These are phyloP conservation scores for Phytophthora boehmeriae DNA, from an alignment of 352 stramenopile species.

Conservation along the genomic window DNA sequence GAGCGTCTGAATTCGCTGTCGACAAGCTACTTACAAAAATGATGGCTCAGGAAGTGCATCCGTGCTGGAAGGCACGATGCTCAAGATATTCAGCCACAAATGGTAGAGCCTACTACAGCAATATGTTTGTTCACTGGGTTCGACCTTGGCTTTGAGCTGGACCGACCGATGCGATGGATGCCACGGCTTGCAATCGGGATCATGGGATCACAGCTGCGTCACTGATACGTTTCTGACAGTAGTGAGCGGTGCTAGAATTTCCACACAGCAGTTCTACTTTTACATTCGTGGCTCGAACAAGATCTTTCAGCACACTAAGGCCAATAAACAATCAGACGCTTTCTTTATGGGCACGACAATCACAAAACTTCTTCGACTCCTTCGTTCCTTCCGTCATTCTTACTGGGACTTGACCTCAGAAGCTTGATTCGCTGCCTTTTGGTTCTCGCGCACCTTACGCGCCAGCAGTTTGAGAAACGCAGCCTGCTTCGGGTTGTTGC, in stretches of 20 bases:
- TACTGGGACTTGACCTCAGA: neutral
- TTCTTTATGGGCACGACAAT: neutral
- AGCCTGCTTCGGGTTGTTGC: constrained; percentile 64
- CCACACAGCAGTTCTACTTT: too few relatives aligned
- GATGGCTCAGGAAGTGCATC: constrained; percentile 23
- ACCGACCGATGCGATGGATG: too few relatives aligned
- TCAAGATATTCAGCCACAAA: constrained; percentile 20
- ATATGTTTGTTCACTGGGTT: neutral
- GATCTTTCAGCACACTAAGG: too few relatives aligned
- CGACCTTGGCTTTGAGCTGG: too few relatives aligned
- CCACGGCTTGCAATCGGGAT: too few relatives aligned
- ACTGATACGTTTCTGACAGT: too few relatives aligned
- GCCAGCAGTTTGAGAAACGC: constrained; percentile 69
- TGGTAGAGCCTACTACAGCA: constrained; percentile 6
- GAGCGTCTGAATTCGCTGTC: constrained; percentile 15
- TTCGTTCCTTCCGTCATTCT: neutral
- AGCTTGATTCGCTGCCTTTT: constrained; percentile 1
- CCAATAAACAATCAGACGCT: too few relatives aligned
- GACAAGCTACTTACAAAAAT: constrained; percentile 6
- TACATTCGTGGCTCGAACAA: too few relatives aligned
- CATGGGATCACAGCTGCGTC: too few relatives aligned
- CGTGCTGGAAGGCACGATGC: constrained; percentile 13
- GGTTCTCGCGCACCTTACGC: constrained; percentile 62
- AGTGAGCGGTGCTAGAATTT: too few relatives aligned
- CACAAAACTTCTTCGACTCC: neutral